Base-by-base conservation (phyloP, 768 basidiomycete species). In the Xerocomellus dryophilus region DNA sequence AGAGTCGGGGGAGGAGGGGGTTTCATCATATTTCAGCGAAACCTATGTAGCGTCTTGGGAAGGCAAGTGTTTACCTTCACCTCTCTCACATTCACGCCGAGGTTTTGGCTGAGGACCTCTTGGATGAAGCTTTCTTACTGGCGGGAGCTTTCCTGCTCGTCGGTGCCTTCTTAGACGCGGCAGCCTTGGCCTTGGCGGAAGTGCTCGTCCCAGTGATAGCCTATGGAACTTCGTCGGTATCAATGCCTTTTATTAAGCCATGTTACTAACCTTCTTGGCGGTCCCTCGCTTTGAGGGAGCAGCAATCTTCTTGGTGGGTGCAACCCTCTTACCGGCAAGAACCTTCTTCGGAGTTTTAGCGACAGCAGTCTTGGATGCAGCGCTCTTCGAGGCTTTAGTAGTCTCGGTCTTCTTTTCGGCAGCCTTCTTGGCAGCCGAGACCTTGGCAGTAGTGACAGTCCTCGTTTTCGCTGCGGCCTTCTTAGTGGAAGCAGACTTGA, bases 261-360 rank as follows among this genome's bases (percentile, higher is more conserved):
- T 31, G 35, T 17, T 1, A 56, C 60, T 35, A 41, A 84, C 84
- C 81, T 87, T 89, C 78, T 88, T 89, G 9, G 79, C 82, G 1
- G 76, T 43, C 31, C 77, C 81, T 32, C 81, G 75, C 66, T 79
- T 82, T 43, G 79, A 71, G 32, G 75, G 57, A 5, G 71, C 48
- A 6, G 68, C 61, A 0, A 63, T 66, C 68, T 79, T 79, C 72
- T 79, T 81, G 27, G 59, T 45, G 9, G 73, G 52, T 10, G 67
- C 65, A 40, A 44, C 61, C 70, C 56, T 70, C 63, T 61, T 71
- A 34, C 68, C 62, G 10, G 70, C 68, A 21, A 71, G 54, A n/a
- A 62, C 52, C 48, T 73, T 73, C 72, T 64, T 68, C 10, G 71
- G 59, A 36, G 72, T 55, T 47, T 67, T 68, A 21, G 57, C 34